A percentile compares a stretch with the other conserved stretches of the same genome.
phyloP scores from a whole-genome alignment of 2,329 filamentous ascomycete species.

The Berkeleyomyces rouxiae region DNA sequence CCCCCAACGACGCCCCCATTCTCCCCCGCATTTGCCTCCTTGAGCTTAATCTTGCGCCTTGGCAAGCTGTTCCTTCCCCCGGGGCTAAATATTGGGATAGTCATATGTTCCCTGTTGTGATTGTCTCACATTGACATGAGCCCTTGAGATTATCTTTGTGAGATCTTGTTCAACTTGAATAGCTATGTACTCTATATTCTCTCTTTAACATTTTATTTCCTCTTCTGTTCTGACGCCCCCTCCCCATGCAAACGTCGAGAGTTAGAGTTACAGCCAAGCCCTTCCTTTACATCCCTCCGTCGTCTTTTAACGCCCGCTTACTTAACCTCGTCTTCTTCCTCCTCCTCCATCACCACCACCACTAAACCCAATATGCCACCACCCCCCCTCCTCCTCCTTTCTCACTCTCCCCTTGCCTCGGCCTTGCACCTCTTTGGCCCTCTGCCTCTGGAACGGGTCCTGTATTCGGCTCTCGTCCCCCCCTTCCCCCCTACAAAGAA shows the following conservation, averaged over 20 bases:
- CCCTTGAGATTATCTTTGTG: no score
- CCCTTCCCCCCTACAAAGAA: background rate
- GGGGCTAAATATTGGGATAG: no score
- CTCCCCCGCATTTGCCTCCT: no score
- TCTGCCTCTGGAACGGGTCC: background rate
- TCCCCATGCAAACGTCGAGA: background rate
- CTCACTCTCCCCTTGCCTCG: background rate
- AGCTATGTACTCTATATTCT: background rate
- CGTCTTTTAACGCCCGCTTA: background rate
- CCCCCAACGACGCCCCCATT: no score
- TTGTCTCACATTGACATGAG: no score
- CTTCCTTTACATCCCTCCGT: background rate
- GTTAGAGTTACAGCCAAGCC: background rate
- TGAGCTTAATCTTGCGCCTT: no score
- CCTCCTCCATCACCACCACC: background rate
- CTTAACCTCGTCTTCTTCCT: background rate
- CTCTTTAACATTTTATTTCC: background rate
- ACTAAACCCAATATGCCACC: no score
- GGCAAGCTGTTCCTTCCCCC: no score
- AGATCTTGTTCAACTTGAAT: no score
- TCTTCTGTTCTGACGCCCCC: background rate
- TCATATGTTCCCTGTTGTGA: no score
- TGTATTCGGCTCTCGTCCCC: background rate
- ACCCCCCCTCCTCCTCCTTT: background rate
- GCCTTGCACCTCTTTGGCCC: background rate